Percentiles rank a stretch among this genome's conserved stretches.
Evolutionary conservation across 208 protist genomes (phyloP).

Genomic region (Leishmania mexicana): DNA sequence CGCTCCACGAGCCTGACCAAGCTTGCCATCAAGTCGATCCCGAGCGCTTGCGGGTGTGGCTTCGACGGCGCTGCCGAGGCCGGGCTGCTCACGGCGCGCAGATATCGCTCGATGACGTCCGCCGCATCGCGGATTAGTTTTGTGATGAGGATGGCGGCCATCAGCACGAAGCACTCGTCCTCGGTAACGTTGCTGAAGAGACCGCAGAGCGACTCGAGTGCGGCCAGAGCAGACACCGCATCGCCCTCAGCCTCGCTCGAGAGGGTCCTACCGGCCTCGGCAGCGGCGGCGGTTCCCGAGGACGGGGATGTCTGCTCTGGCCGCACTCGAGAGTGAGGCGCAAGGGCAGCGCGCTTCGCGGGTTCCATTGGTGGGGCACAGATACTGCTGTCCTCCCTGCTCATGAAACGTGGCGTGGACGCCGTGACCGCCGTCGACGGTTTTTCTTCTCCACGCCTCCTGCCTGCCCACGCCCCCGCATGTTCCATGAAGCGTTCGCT

Average conservation of each 20-base stretch:
- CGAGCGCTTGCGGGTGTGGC: conserved; percentile 22
- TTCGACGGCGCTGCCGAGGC: conserved; percentile 1
- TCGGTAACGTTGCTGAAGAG: conserved; percentile 44
- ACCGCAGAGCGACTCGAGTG: conserved; percentile 40
- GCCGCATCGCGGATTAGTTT: conserved; percentile 48
- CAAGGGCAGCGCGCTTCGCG: neutral
- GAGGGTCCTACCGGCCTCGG: neutral
- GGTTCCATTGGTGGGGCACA: neutral
- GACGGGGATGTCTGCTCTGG: neutral
- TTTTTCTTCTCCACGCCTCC: neutral
- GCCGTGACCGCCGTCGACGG: neutral
- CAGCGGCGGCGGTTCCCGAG: neutral
- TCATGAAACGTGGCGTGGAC: neutral
- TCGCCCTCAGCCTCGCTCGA: neutral
- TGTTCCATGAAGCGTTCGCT: neutral
- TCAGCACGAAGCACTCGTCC: conserved; percentile 53
- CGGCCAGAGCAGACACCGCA: conserved; percentile 4
- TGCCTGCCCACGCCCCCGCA: neutral
- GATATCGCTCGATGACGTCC: conserved; percentile 31
- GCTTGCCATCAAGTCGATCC: conserved; percentile 34
- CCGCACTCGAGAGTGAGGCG: neutral
- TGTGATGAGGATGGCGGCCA: conserved; percentile 56
- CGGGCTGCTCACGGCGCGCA: conserved; percentile 1
- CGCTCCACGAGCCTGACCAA: conserved; percentile 26
- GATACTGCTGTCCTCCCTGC: neutral